Conservation (phyloP, 2,329 filamentous ascomycete species). For the Aspergillus nomiae region DNA sequence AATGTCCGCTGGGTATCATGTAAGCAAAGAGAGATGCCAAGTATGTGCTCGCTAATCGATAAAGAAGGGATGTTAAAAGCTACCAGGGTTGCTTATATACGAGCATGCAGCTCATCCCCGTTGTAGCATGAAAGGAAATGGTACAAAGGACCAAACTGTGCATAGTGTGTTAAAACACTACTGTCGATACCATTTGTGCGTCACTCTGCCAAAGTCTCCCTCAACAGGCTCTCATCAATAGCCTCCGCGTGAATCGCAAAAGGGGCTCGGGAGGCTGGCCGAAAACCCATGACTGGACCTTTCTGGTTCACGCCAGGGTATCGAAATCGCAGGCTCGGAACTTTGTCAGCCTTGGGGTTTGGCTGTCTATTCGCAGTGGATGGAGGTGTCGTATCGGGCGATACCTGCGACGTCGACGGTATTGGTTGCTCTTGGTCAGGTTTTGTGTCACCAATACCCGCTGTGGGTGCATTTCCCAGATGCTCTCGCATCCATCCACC, state of each 20-base stretch:
- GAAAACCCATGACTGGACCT: conserved; percentile 72
- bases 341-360: conserved; percentile 3
- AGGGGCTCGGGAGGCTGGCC: conserved; percentile 57
- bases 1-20: conserved; percentile 10
- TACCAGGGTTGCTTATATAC: neutral
- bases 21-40: conserved; percentile 5
- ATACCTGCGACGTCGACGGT: neutral
- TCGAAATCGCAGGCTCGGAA: conserved; percentile 41
- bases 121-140: conserved; percentile 2
- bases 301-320: conserved; percentile 77
- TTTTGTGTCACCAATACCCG: conserved; percentile 12
- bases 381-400: neutral
- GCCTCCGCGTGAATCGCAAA: conserved; percentile 60
- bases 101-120: neutral
- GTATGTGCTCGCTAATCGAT: conserved; percentile 4
- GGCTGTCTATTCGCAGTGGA: conserved; percentile 63
- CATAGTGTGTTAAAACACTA: neutral
- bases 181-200: neutral
- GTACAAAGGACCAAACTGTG: conserved; percentile 3
- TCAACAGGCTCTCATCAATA: conserved; percentile 63
- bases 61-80: conserved; percentile 9
- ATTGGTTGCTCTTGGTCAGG: neutral
- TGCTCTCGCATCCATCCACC: conserved; percentile 67
- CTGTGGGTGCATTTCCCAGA: conserved; percentile 59
- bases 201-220: conserved; percentile 58